Evolutionary conservation across 1,139 yeast species (phyloP).

Genomic region (Candida dubliniensis): DNA sequence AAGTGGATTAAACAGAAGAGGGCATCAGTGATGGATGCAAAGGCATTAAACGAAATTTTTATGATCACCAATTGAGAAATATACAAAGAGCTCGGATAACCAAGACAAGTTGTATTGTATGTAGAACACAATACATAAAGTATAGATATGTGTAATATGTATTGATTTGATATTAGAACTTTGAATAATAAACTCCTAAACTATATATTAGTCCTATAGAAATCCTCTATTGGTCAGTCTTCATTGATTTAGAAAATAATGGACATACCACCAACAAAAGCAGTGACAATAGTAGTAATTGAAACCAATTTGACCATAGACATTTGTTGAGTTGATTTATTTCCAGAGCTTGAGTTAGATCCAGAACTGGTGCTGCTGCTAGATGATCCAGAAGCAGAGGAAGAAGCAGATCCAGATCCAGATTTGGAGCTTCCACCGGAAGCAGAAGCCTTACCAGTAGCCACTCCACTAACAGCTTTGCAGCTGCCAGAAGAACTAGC

Average conservation of each 20-base stretch:
- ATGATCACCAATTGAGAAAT: conserved; percentile 57
- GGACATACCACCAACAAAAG: conserved; percentile 42
- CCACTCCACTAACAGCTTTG: neutral
- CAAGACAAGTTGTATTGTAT: neutral
- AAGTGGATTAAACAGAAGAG: conserved; percentile 85
- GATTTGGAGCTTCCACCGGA: conserved; percentile 20
- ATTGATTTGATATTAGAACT: conserved; percentile 1
- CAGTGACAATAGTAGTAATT: conserved; percentile 31
- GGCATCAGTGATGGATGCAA: conserved; percentile 86
- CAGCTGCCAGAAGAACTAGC: conserved; percentile 35
- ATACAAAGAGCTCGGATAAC: neutral
- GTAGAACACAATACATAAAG: neutral
- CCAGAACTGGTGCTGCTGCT: conserved; percentile 12
- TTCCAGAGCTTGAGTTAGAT: conserved; percentile 8
- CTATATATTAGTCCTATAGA: conserved; percentile 11
- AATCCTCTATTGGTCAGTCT: too few relatives aligned
- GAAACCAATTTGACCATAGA: conserved; percentile 16
- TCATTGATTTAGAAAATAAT: conserved; percentile 18
- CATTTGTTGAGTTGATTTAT: neutral
- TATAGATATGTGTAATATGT: neutral
- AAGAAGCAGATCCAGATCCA: conserved; percentile 12
- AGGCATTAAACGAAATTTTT: conserved; percentile 87
- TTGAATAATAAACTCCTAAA: neutral
- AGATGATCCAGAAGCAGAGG: conserved; percentile 23
- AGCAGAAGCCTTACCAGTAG: conserved; percentile 21